Evolutionary conservation across 768 basidiomycete genomes (phyloP), one percentile per base, ranked within the genome.

Genomic region (Sistotremastrum suecicum): DNA sequence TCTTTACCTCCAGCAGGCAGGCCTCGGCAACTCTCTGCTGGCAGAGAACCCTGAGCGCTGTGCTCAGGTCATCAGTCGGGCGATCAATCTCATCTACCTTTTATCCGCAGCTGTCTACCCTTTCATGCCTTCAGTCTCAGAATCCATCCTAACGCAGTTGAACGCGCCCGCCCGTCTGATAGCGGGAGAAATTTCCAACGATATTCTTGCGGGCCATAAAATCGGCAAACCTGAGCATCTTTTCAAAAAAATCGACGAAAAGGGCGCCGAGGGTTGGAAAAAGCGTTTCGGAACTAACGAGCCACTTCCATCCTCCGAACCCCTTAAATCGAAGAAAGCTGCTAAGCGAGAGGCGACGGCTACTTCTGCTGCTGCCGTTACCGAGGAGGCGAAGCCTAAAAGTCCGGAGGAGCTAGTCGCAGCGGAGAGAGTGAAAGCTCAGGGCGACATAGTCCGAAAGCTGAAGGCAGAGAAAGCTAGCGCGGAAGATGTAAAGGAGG

Each of bases 171-270:
- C 83, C 4, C 80, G 94, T 33, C 67, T 72, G 6, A 80, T 94
- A 3, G 86, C 94, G 1, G 71, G 72, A 46, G 69, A 69, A 6
- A 66, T 95, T 52, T 66, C 73, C 4, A 78, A 76, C 53, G 95
- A 98, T 59, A 79, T 99, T 50, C 72, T 97, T 38, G 74, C 77
- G 0, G 89, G 89, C 0, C 94, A 99, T 63, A 69, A 63, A 29
- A 79, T 98, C 45, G 87, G 88, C 41, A 76, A 72, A 48, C 87
- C 95, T 3, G 87, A 75, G 40, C 83, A 97, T 63, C 64, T 99
- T 50, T 99, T 99, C 70, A 87, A 83, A 65, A 82, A 78, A 61
- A 95, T 99, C 49, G 89, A 95, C 48, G 87, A 94, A 56, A 81
- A 75, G 58, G 83, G 81, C 81, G 81, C 80, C 29, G 82, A 89